phyloP scores from a whole-genome alignment of 2,329 filamentous ascomycete species.

The Leptographium flavum region DNA sequence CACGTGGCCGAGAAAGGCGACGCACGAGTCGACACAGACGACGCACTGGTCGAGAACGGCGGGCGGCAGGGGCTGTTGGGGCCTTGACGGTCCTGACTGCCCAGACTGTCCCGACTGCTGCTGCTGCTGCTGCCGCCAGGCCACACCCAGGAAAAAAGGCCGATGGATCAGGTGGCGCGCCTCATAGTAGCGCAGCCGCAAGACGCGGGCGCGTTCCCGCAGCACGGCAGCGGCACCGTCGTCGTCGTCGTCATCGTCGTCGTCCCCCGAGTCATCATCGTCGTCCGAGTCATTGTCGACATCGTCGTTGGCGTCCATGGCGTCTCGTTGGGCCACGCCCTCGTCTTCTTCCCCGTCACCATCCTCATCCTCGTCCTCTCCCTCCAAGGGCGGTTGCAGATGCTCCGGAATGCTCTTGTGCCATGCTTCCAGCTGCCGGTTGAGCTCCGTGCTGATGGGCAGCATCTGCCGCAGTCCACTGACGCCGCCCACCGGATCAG shows the following conservation, averaged over 20 bases:
- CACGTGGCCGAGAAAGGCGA: constrained; percentile 20
- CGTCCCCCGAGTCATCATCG: constrained; percentile 32
- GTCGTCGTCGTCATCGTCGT: background rate
- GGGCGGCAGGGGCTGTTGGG: constrained; percentile 6
- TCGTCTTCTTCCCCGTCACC: constrained; percentile 23
- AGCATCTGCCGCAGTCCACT: constrained; percentile 17
- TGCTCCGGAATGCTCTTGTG: constrained; percentile 22
- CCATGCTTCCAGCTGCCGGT: constrained; percentile 24
- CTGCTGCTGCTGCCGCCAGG: constrained; percentile 3
- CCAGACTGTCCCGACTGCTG: constrained; percentile 1
- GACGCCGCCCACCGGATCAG: background rate
- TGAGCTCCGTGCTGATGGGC: constrained; percentile 20
- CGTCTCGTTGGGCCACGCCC: too few relatives aligned
- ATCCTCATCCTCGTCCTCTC: background rate
- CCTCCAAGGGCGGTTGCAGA: constrained; percentile 36
- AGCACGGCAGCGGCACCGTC: background rate
- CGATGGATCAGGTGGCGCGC: constrained; percentile 56
- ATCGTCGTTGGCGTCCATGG: constrained; percentile 28
- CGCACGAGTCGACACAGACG: constrained; percentile 21
- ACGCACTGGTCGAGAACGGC: constrained; percentile 21
- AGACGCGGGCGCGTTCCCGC: constrained; percentile 48
- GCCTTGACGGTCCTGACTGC: background rate
- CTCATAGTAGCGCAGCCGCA: constrained; percentile 60
- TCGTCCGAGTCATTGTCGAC: constrained; percentile 23
- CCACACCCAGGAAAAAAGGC: constrained; percentile 31